Base-by-base conservation (phyloP, 371 early-diverging fungal species). In the Blakeslea trispora region DNA sequence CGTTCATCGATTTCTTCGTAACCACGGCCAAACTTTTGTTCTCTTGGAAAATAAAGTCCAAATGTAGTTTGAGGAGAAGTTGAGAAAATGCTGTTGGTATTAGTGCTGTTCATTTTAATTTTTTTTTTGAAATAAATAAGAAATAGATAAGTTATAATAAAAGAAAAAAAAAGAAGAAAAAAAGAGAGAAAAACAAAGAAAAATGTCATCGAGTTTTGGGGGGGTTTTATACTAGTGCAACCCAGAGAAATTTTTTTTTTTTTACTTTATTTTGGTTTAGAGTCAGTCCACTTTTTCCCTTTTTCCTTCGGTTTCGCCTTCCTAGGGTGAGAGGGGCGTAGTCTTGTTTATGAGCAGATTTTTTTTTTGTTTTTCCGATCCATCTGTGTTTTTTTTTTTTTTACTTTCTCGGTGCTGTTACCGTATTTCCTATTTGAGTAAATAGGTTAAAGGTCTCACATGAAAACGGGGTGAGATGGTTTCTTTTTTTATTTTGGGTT, bases 1-100 rank as follows among this genome's bases (percentile, higher is more conserved):
- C 56, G 56, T 15, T 61, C 56, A 42, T 61, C 56, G 21, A 61
- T 61, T 51, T 61, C 62, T 32, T 51, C 50, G 44, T 39, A 48
- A 15, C 35, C 40, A 31, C 28, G 28, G 28, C 28, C 28, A 28
- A 28, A 28, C 28, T 49, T 42, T 6, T 48, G 31, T 24, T 55
- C 18, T 28, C 28, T 28, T 11, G 13, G 22, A 14, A 28, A 51
- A 34, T 44, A 18, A 14, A 44, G 21, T 40, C 56, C 56, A 23
- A 47, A 48, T 56, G 49, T 19, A 49, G 13, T 49, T 18, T 14
- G 49, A 35, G 41, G 55, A 15, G 56, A 56, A 19, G 24, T 47
- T 24, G 56, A 41, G 21, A 45, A n/a, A 31, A 58, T 45, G 23
- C 28, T 28, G 28, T 28, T 28, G 28, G 3, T 28, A 7, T 58